Base-by-base conservation (phyloP, 106 monocot genomes). In the Apostasia ramifera region DNA sequence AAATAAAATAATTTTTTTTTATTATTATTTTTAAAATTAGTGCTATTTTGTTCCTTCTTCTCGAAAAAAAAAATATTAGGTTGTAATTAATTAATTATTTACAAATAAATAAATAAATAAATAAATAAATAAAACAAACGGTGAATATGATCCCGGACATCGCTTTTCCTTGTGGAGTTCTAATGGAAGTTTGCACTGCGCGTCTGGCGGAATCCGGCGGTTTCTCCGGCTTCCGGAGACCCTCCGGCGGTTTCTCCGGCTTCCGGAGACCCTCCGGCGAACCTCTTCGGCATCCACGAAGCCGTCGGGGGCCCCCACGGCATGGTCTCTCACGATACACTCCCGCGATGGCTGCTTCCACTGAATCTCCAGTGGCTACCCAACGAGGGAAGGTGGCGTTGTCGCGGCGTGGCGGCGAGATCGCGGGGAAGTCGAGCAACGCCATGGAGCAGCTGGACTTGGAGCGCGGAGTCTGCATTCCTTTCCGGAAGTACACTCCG, bases 371-470 rank as follows among this genome's bases (percentile, higher is more conserved):
- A 26, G 26, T 65, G 48, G 43, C 0, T 12, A n/a, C 65, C 37
- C 46, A 8, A 65, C 48, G 47, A 26, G 26, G 48, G 1, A 9
- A 8, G 15, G 48, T 6, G 65, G 1, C 65, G 37, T 65, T 46
- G 65, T 7, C 26, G 46, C 65, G 48, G 47, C 65, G 65, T 1
- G 48, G 43, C 48, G 48, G 7, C 37, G 48, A 46, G 9, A 37
- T 65, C 8, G 46, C 14, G 48, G 65, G 26, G 8, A 65, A 3
- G 65, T 4, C 47, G 47, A 84, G 71, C 72, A 77, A 80, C 52
- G 92, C 97, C 50, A 51, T 87, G 92, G 92, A 98, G 74, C 97
- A 87, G 79, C 90, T 98, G 8, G 97, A 98, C 61, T 85, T 98
- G 70, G 97, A 98, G 83, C 97, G 97, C 1, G 97, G 97, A 3